Evolutionary conservation across 1,284 basidiomycete genomes (phyloP), one percentile per base, ranked within the genome.

Genomic region (Gastroboletus turbinatus): DNA sequence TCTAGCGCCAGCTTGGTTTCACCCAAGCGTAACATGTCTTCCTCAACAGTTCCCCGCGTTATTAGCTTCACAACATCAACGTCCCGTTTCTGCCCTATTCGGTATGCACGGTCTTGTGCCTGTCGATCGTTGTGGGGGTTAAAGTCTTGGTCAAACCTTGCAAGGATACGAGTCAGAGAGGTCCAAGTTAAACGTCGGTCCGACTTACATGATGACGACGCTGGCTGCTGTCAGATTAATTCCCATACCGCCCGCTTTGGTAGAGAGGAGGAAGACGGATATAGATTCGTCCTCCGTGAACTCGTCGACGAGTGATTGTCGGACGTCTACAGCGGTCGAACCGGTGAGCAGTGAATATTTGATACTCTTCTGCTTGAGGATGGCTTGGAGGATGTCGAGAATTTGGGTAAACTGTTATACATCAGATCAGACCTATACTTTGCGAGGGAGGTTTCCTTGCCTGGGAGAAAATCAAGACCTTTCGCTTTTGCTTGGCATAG

Each of bases 81-180:
- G 55, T 95, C 87, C 51, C 87, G 84, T 67, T 90, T 93, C 73
- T 97, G 95, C 17, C 94, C 96, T 63, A 99, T 98, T n/a, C 97
- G 90, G 71, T 98, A 99, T 29, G 95, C 95, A 36, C 97, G 87
- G 72, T 99, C 97, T 54, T 96, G 94, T 0, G 97, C 97, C 76
- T 99, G 96, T 59, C 90, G 85, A 76, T 98, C 96, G 65, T 90
- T 92, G 69, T 89, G 88, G 9, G 88, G 92, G 72, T 97, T 98
- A 73, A 96, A 98, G 72, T 99, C 97, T 71, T 98, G 96, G 71
- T 99, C 97, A 70, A 96, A 98, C 80, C 87, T 89, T 58, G 14
- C 43, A 51, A 56, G 46, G 42, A 36, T 60, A 38, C 50, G 17
- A 53, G 23, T 52, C 11, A 47, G 46, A 27, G 10, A n/a, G 1